A percentile compares a stretch with the other conserved stretches of the same genome.
Conservation (phyloP, 2,329 filamentous ascomycete species). For the Aspergillus intermedius region DNA sequence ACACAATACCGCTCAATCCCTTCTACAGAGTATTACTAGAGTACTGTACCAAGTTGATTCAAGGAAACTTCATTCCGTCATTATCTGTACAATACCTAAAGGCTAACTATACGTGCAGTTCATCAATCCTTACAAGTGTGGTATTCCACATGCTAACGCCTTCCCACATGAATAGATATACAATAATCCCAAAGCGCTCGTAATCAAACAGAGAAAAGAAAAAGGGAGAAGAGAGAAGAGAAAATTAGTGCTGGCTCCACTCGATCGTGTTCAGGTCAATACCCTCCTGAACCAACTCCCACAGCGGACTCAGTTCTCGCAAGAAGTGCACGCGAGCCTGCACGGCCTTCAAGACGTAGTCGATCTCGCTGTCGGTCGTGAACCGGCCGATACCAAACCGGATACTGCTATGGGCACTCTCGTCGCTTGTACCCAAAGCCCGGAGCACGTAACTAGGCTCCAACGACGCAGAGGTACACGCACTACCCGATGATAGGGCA, state of each 20-base stretch:
- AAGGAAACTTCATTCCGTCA: not conserved
- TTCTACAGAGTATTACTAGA: too few relatives aligned
- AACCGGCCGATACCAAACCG: conserved; percentile 96
- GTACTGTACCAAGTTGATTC: too few relatives aligned
- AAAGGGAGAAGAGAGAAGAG: conserved; percentile 6
- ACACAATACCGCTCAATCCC: too few relatives aligned
- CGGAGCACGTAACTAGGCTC: conserved; percentile 95
- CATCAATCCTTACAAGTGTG: conserved; percentile 9
- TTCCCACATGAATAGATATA: conserved; percentile 4
- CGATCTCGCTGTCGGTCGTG: conserved; percentile 89
- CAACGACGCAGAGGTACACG: conserved; percentile 92
- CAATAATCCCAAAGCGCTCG: conserved; percentile 8
- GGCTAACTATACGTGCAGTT: not conserved
- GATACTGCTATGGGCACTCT: conserved; percentile 96
- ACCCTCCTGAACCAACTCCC: conserved; percentile 96
- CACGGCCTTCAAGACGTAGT: conserved; percentile 94
- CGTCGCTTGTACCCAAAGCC: conserved; percentile 90
- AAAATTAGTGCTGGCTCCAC: conserved; percentile 75
- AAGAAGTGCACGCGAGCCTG: conserved; percentile 85
- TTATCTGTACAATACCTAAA: conserved; percentile 13
- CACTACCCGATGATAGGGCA: conserved; percentile 89
- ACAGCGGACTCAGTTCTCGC: conserved; percentile 87
- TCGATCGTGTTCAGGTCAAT: conserved; percentile 93
- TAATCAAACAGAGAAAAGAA: conserved; percentile 7
- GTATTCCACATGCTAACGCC: conserved; percentile 22